Evolutionary conservation across 768 basidiomycete species (phyloP).

Genomic region (Pholiota microspora): DNA sequence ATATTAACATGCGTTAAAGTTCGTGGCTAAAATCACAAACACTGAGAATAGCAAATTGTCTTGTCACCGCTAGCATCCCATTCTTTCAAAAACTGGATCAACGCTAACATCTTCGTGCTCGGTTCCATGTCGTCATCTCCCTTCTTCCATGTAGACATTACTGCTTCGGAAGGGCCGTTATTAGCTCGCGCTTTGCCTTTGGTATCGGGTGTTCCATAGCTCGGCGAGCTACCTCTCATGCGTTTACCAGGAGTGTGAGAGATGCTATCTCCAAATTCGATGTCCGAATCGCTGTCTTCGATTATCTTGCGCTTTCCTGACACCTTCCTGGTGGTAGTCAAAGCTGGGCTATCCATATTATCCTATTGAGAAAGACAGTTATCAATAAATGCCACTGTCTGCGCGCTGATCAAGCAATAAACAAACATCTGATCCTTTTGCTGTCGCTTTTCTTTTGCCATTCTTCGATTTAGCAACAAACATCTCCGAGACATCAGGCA

Average conservation of each 20-base stretch:
- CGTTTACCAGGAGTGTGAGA: slow-evolving; percentile 20
- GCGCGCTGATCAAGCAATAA: not conserved
- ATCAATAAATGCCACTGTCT: not conserved
- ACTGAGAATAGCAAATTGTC: slow-evolving; percentile 71
- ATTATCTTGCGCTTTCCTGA: slow-evolving; percentile 18
- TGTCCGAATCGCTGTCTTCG: slow-evolving; percentile 23
- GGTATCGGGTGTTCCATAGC: slow-evolving; percentile 5
- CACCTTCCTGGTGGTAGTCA: slow-evolving; percentile 13
- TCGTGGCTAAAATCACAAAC: slow-evolving; percentile 37
- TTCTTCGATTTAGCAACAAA: slow-evolving; percentile 32
- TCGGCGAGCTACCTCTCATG: slow-evolving; percentile 8
- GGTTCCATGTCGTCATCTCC: slow-evolving; percentile 63
- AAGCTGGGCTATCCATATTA: slow-evolving; percentile 16
- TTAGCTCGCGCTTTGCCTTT: slow-evolving; percentile 28
- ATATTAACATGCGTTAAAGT: not conserved
- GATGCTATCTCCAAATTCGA: slow-evolving; percentile 18
- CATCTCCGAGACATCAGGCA: slow-evolving; percentile 47
- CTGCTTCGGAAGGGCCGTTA: slow-evolving; percentile 36
- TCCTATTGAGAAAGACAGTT: not conserved
- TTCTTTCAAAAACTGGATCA: slow-evolving; percentile 55
- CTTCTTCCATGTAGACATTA: slow-evolving; percentile 54
- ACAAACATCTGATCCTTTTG: slow-evolving; percentile 5
- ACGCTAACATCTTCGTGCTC: slow-evolving; percentile 64
- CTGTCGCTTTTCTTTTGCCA: slow-evolving; percentile 26
- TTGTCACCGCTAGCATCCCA: slow-evolving; percentile 65